These are phyloP conservation scores for Curvularia hawaiiensis DNA, from an alignment of 2,329 filamentous ascomycete species.

Conservation along the genomic window DNA sequence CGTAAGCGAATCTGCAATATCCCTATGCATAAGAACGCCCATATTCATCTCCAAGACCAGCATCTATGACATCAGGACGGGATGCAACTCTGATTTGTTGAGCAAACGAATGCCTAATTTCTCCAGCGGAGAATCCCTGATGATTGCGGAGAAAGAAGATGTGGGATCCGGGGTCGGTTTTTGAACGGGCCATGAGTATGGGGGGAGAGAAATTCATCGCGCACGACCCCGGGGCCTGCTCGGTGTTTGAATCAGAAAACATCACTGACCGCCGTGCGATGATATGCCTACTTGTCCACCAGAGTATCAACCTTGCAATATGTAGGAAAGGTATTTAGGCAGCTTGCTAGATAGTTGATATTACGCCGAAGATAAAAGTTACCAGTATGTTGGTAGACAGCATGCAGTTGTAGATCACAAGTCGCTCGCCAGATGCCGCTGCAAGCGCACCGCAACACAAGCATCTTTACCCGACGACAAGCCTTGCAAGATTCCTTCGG, in stretches of 20 bases:
- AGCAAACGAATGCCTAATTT: not conserved
- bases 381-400: not conserved
- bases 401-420: not conserved
- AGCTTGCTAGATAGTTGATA: not conserved
- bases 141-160: constrained; percentile 9
- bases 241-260: not conserved
- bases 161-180: constrained; percentile 28
- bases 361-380: no score
- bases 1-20: not conserved
- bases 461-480: no score
- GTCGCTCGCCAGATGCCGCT: not conserved
- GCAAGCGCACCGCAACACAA: not conserved
- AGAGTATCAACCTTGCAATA: not conserved
- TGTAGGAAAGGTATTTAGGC: not conserved
- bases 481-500: no score
- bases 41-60: not conserved
- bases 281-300: constrained; percentile 10
- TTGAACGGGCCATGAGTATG: constrained; percentile 14
- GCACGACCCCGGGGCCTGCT: not conserved
- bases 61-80: not conserved
- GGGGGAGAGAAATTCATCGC: not conserved
- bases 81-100: not conserved
- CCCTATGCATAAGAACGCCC: not conserved
- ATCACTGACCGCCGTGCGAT: not conserved
- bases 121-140: not conserved